Conservation (phyloP, 805 yeast genomes). For the Lachancea nothofagi region DNA sequence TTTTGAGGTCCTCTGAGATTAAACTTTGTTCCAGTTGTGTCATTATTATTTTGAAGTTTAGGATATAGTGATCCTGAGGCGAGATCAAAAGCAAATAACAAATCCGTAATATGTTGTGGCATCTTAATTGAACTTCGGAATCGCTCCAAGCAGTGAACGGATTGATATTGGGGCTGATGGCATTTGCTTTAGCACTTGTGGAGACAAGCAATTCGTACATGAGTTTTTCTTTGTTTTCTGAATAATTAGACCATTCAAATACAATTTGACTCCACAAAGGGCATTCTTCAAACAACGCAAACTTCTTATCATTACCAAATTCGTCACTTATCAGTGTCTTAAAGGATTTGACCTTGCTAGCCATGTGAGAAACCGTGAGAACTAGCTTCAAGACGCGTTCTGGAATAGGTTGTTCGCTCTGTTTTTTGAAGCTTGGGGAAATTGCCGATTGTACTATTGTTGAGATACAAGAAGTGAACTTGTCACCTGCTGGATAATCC, state of each 20-base stretch:
- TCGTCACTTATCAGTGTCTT: conserved; percentile 57
- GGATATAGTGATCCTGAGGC: conserved; percentile 50
- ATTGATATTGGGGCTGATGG: conserved; percentile 48
- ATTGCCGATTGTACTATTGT: conserved; percentile 50
- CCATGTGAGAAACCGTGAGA: conserved; percentile 24
- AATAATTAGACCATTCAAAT: conserved; percentile 50
- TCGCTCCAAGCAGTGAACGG: conserved; percentile 64
- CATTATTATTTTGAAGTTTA: conserved; percentile 45
- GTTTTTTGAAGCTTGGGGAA: conserved; percentile 45
- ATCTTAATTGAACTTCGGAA: conserved; percentile 52
- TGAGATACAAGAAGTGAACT: conserved; percentile 43
- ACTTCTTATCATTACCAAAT: conserved; percentile 45
- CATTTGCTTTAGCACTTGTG: conserved; percentile 36
- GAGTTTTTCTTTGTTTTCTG: conserved; percentile 51
- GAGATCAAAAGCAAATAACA: conserved; percentile 58
- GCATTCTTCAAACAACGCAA: conserved; percentile 16
- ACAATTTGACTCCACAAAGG: conserved; percentile 51
- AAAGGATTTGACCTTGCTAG: conserved; percentile 51
- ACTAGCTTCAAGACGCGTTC: conserved; percentile 42
- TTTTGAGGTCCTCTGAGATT: conserved; percentile 26
- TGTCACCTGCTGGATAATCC: conserved; percentile 43
- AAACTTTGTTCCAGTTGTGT: conserved; percentile 39
- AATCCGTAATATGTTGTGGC: conserved; percentile 53
- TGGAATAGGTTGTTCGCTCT: conserved; percentile 38
- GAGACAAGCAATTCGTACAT: conserved; percentile 25